Conservation (phyloP, 73 alveolate species). For the Blepharisma stoltei region DNA sequence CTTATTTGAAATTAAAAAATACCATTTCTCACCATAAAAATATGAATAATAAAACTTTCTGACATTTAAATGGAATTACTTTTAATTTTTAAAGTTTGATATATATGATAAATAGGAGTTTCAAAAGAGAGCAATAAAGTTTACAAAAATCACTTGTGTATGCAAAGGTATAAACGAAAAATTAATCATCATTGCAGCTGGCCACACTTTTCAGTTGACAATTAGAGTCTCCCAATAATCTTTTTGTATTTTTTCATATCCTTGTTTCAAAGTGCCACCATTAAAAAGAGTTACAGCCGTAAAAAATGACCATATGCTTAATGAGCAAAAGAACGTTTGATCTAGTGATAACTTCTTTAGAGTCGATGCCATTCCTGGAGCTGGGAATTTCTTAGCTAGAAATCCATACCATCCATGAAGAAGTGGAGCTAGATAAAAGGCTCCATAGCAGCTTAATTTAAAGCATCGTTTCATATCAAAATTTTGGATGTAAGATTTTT, state of each 20-base stretch:
- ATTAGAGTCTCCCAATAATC: background rate
- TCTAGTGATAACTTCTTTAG: background rate
- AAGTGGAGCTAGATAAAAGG: background rate
- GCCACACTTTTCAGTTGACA: constrained; percentile 17
- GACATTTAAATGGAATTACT: too few species aligned
- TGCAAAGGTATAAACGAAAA: background rate
- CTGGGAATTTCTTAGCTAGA: constrained; percentile 5
- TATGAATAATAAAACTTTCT: too few species aligned
- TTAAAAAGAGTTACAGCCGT: background rate
- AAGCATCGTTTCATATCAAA: background rate
- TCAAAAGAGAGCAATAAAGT: background rate
- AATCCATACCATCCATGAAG: background rate
- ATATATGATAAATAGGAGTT: background rate
- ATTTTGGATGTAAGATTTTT: background rate
- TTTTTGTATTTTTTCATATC: background rate
- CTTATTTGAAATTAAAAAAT: too few species aligned
- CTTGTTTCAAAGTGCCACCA: constrained; percentile 17
- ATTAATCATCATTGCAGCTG: constrained; percentile 21
- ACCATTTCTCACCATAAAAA: too few species aligned
- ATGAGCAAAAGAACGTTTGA: background rate
- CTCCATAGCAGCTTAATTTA: background rate
- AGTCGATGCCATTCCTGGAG: background rate
- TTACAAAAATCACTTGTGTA: background rate
- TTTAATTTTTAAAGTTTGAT: too few species aligned
- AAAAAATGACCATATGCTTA: background rate